phyloP scores from a whole-genome alignment of 352 stramenopile species.

The Globisporangium camurandrum region DNA sequence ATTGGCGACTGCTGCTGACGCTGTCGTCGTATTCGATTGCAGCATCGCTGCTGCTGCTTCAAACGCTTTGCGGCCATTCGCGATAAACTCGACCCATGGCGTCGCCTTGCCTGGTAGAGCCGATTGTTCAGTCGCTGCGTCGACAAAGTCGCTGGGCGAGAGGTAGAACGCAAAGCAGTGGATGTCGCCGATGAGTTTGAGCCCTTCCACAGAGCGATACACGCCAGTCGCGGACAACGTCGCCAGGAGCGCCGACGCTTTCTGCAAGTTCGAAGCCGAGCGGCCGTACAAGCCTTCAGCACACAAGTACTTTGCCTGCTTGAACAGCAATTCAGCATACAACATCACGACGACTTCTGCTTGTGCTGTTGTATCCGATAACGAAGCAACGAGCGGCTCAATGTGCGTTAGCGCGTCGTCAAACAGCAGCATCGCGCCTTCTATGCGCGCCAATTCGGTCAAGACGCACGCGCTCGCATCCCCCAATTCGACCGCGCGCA shows the following conservation, averaged over 20 bases:
- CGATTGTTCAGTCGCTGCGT: not conserved
- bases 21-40: too few species aligned
- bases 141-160: slow-evolving; percentile 47
- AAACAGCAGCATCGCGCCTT: slow-evolving; percentile 60
- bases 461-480: slow-evolving; percentile 59
- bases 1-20: slow-evolving; percentile 2
- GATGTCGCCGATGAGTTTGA: slow-evolving; percentile 76
- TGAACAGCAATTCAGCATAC: slow-evolving; percentile 63
- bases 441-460: slow-evolving; percentile 74
- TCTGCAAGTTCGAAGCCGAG: slow-evolving; percentile 48
- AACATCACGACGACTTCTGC: slow-evolving; percentile 41
- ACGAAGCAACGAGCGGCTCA: slow-evolving; percentile 23
- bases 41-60: slow-evolving; percentile 23
- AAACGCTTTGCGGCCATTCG: slow-evolving; percentile 46
- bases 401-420: slow-evolving; percentile 65
- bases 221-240: slow-evolving; percentile 15
- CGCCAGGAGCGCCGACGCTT: slow-evolving; percentile 48
- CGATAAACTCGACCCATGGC: slow-evolving; percentile 58
- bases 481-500: slow-evolving; percentile 66
- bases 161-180: slow-evolving; percentile 82
- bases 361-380: slow-evolving; percentile 6
- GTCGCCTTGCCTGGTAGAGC: not conserved
- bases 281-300: slow-evolving; percentile 69
- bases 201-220: slow-evolving; percentile 24
- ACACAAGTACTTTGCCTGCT: slow-evolving; percentile 70